Base-by-base conservation (phyloP, 1,284 basidiomycete species). In the Ganoderma sinense region DNA sequence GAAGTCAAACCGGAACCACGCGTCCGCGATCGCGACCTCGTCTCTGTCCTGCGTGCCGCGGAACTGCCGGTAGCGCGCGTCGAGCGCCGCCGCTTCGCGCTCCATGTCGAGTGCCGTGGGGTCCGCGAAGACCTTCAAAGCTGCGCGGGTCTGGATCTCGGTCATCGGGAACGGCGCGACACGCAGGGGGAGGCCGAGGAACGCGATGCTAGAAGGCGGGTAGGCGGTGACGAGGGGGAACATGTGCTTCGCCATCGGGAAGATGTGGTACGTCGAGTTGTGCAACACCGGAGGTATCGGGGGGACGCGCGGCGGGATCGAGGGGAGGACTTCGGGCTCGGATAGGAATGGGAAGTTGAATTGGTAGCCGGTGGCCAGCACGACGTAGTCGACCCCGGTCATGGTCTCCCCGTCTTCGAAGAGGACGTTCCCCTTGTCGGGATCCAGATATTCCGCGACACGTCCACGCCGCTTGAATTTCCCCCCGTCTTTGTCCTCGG, bases 301-400 rank as follows among this genome's bases (percentile, higher is more conserved):
- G 5, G 87, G 85, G 1, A 76, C 68, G 20, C 81, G 75, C 2
- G 83, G 80, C 1, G 87, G 85, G 39, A 84, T 71, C 1, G 75
- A 76, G 4, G 71, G 66, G 0, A 73, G 74, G 39, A 85, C 77
- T 31, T 84, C 77, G 1, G 78, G 73, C 10, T 82, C 74, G 4
- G 82, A 73, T 62, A 94, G 82, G 81, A 94, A 94, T 0, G 90
- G 89, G 74, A 89, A 89, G 31, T 85, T 80, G 69, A 87, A 82
- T 66, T 91, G 81, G 77, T 91, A 95, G 3, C 93, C 94, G 5
- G 93, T 95, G 2, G 92, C 93, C 6, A 94, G 80, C 60, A 94
- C 87, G 73, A 88, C 89, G 67, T 87, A 81, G 73, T 91, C 88
- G 65, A 94, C 82, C 6, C 82, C 84, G 43, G 78, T 75, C 77